Evolutionary conservation across 345 rosid species (phyloP).

Genomic region (Isatis tinctoria): DNA sequence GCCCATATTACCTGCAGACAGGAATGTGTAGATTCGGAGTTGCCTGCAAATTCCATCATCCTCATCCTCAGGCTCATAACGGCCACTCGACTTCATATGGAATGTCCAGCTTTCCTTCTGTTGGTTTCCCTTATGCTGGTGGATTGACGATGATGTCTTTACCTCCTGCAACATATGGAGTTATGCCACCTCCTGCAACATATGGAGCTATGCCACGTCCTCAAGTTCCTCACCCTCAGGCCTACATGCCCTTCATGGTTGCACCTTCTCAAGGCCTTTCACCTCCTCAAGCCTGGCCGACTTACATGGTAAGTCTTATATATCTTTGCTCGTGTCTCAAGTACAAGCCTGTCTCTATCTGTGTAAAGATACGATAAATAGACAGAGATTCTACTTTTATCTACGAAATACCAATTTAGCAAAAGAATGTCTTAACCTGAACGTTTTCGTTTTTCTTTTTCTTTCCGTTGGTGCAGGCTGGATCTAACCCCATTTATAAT

Average conservation of each 20-base stretch:
- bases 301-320: slow-evolving; percentile 51
- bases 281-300: slow-evolving; percentile 67
- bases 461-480: slow-evolving; percentile 33
- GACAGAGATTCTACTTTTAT: not conserved
- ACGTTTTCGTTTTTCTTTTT: not conserved
- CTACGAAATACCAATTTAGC: not conserved
- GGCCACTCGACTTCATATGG: slow-evolving; percentile 44
- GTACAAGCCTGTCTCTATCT: not conserved
- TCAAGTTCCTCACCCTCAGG: slow-evolving; percentile 42
- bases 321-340: not conserved
- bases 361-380: not conserved
- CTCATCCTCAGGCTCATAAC: slow-evolving; percentile 44
- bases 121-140: slow-evolving; percentile 53
- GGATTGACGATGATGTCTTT: slow-evolving; percentile 55
- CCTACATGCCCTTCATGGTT: slow-evolving; percentile 53
- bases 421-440: slow-evolving; percentile 3
- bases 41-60: slow-evolving; percentile 86
- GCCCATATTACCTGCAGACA: slow-evolving; percentile 73
- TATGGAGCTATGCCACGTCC: slow-evolving; percentile 43
- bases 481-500: slow-evolving; percentile 44
- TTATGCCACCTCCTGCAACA: slow-evolving; percentile 39
- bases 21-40: slow-evolving; percentile 74
- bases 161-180: slow-evolving; percentile 47
- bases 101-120: slow-evolving; percentile 45
- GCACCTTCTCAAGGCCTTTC: slow-evolving; percentile 54